These are phyloP conservation scores for Talaromyces proteolyticus DNA, from an alignment of 495 filamentous ascomycete species.

Conservation along the genomic window DNA sequence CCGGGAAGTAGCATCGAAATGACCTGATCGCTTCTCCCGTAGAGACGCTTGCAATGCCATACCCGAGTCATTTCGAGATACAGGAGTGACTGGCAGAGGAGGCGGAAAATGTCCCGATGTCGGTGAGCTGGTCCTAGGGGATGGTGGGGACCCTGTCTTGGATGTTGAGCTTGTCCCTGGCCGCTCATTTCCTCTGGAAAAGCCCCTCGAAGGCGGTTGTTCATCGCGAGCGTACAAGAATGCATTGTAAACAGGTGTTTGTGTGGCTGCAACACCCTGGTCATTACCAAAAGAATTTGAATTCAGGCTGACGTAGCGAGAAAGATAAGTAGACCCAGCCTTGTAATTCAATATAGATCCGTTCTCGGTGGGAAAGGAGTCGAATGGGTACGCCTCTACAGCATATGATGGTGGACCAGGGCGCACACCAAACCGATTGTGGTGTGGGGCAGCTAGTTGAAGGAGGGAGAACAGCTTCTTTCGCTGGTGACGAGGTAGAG, in stretches of 20 bases:
- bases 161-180: conserved; percentile 76
- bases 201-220: conserved; percentile 33
- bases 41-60: conserved; percentile 79
- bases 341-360: conserved; percentile 67
- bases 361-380: conserved; percentile 84
- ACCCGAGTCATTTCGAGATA: conserved; percentile 85
- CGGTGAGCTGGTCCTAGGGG: conserved; percentile 69
- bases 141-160: conserved; percentile 70
- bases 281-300: conserved; percentile 76
- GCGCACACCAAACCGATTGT: conserved; percentile 78
- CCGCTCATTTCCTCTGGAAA: conserved; percentile 57
- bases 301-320: conserved; percentile 81
- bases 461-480: conserved; percentile 84
- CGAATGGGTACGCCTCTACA: conserved; percentile 83
- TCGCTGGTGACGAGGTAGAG: conserved; percentile 82
- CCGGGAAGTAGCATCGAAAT: conserved; percentile 79
- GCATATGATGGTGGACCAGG: conserved; percentile 90
- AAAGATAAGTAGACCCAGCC: conserved; percentile 62
- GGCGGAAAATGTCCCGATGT: conserved; percentile 69
- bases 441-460: conserved; percentile 86
- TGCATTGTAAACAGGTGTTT: conserved; percentile 75
- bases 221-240: conserved; percentile 75
- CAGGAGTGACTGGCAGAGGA: conserved; percentile 62
- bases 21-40: conserved; percentile 89
- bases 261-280: conserved; percentile 45